These are phyloP conservation scores for Tolypocladium cylindrosporum DNA, from an alignment of 2,329 filamentous ascomycete genomes.

Conservation along the genomic window DNA sequence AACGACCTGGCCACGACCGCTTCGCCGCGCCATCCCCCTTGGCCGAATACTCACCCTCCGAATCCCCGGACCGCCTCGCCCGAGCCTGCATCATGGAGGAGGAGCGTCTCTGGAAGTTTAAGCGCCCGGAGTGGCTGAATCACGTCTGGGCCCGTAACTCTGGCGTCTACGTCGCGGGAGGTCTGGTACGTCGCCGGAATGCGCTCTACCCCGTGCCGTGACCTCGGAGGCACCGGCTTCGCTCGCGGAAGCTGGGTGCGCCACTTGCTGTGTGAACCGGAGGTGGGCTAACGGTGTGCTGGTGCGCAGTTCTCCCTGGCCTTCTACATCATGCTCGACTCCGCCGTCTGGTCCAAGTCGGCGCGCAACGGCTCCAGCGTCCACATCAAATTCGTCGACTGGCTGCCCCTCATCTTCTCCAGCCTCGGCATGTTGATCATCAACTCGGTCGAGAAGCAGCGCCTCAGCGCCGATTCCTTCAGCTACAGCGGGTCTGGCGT, in stretches of 20 bases:
- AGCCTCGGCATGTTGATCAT: constrained; percentile 61
- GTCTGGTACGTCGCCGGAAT: constrained; percentile 39
- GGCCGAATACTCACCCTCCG: background rate
- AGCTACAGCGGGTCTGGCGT: constrained; percentile 53
- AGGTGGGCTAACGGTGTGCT: background rate
- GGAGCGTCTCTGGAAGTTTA: constrained; percentile 58
- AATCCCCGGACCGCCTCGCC: background rate
- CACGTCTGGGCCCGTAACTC: constrained; percentile 53
- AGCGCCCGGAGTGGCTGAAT: constrained; percentile 57
- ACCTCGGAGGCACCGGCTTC: background rate
- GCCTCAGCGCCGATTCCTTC: constrained; percentile 53
- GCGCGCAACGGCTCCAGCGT: constrained; percentile 45
- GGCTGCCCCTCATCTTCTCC: constrained; percentile 59
- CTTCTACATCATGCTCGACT: constrained; percentile 60
- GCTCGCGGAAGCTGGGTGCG: background rate
- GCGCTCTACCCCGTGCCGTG: background rate
- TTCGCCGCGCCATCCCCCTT: background rate
- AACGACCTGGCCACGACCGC: background rate
- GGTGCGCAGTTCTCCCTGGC: constrained; percentile 53
- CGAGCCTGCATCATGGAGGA: constrained; percentile 41
- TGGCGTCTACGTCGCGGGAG: constrained; percentile 53
- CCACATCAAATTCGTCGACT: constrained; percentile 59
- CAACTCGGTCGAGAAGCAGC: constrained; percentile 59
- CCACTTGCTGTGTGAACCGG: background rate
- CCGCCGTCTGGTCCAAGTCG: constrained; percentile 57